Evolutionary conservation across 2,329 filamentous ascomycete genomes (phyloP), one percentile per base, ranked within the genome.

Genomic region (Coniochaeta ligniaria): DNA sequence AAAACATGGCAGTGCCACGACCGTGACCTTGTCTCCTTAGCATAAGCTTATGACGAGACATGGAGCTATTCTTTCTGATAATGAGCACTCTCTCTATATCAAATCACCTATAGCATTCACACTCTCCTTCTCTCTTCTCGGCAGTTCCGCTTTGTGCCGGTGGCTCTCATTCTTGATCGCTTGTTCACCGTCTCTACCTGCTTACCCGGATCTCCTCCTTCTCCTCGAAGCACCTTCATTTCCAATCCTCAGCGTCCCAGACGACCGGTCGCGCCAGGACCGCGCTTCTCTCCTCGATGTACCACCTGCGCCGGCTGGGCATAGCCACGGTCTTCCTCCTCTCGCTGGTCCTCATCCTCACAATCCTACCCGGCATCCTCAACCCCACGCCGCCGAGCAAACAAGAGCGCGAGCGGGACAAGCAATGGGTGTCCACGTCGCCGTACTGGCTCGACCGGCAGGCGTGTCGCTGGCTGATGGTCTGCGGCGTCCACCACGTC

Each of bases 401-500:
- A 38, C 83, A 84, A 58, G 86, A 88, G 73, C 80, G 82, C 57
- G 75, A 78, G 59, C 84, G 87, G 65, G 87, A 91, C 70, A 75
- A 76, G 61, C 76, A 74, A 65, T 94, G 90, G 90, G 84, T 93
- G 56, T 79, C 83, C 54, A 88, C 83, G 20, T 91, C 89, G 16
- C 85, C 85, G 41, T 87, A 87, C 68, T 93, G 88, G 83, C 72
- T 88, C 62, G 90, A 93, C 72, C 82, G 89, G 35, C 91, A 91
- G 69, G 78, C 85, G 8, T 96, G 92, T 71, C 84, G 85, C 54
- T 96, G 89, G 88, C 75, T 96, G 47, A 83, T 89, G 36, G 73
- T 96, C 31, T 96, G 92, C 70, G 92, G 91, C 26, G 72, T 91
- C n/a, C 79, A 88, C 58, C 91, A 96, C 70, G 76, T 93, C 65